A percentile compares a stretch with the other conserved stretches of the same genome.
Evolutionary conservation across 495 filamentous ascomycete species (phyloP).

Genomic region (Pseudomonodictys pantanalensis): DNA sequence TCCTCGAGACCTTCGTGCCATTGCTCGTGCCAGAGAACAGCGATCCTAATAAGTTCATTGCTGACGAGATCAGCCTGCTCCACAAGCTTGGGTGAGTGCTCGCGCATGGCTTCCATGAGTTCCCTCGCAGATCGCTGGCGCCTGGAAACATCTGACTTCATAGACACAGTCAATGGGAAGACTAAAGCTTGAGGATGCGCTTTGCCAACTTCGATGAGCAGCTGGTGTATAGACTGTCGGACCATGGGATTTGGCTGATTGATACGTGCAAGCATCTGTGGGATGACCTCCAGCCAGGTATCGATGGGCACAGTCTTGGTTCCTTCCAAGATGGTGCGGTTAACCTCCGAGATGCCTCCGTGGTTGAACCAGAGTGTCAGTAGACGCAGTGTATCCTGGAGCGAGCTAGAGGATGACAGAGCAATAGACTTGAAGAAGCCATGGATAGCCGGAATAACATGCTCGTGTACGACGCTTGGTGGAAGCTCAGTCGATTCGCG

Average conservation of each 20-base stretch:
- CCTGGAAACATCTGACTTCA: conserved; percentile 82
- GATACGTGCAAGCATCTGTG: conserved; percentile 94
- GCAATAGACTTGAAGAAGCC: conserved; percentile 97
- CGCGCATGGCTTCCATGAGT: conserved; percentile 97
- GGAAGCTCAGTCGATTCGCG: conserved; percentile 57
- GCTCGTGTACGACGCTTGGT: conserved; percentile 66
- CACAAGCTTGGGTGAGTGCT: conserved; percentile 89
- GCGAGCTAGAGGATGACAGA: conserved; percentile 81
- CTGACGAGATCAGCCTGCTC: conserved; percentile 94
- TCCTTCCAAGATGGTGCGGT: conserved; percentile 79
- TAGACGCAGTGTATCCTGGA: conserved; percentile 91
- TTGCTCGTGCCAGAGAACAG: conserved; percentile 95
- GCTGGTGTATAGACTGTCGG: conserved; percentile 81
- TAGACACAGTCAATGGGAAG: conserved; percentile 97
- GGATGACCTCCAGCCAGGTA: conserved; percentile 97
- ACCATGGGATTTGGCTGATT: conserved; percentile 88
- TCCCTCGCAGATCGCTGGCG: conserved; percentile 79
- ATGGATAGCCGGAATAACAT: conserved; percentile 89
- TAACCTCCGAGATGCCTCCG: conserved; percentile 84
- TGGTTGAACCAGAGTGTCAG: conserved; percentile 96
- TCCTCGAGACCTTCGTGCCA: conserved; percentile 99
- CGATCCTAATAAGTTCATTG: conserved; percentile 90
- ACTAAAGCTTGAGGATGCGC: conserved; percentile 96
- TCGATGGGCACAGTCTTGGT: conserved; percentile 89
- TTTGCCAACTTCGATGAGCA: conserved; percentile 87